Evolutionary conservation across 2,329 filamentous ascomycete genomes (phyloP).

Genomic region (Leptodontidium sp.): DNA sequence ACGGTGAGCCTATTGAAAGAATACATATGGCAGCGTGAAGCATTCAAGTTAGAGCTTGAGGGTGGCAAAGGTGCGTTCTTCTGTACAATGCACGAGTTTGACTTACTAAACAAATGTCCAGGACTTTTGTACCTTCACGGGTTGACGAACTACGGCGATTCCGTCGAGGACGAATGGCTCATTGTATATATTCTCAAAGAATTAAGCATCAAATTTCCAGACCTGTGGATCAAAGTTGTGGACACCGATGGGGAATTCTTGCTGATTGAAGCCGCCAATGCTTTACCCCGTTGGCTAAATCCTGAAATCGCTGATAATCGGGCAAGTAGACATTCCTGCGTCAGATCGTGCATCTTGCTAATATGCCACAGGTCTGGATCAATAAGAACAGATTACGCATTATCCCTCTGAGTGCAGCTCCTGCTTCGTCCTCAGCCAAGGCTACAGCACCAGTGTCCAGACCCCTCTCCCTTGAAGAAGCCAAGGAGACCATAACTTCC

Average conservation of each 20-base stretch:
- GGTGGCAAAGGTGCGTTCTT: slow-evolving; percentile 62
- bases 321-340: slow-evolving; percentile 47
- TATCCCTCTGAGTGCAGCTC: slow-evolving; percentile 63
- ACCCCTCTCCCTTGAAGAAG: slow-evolving; percentile 68
- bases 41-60: slow-evolving; percentile 70
- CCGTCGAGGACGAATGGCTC: slow-evolving; percentile 96
- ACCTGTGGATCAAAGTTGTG: slow-evolving; percentile 82
- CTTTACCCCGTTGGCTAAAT: slow-evolving; percentile 87
- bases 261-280: slow-evolving; percentile 90
- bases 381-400: slow-evolving; percentile 78
- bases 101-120: slow-evolving; percentile 37
- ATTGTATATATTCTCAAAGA: slow-evolving; percentile 89
- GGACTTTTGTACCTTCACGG: slow-evolving; percentile 74
- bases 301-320: slow-evolving; percentile 89
- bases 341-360: slow-evolving; percentile 27
- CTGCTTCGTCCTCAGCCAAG: slow-evolving; percentile 48
- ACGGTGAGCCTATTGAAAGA: slow-evolving; percentile 72
- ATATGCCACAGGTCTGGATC: slow-evolving; percentile 74
- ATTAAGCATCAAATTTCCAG: slow-evolving; percentile 74
- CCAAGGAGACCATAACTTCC: slow-evolving; percentile 66
- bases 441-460: slow-evolving; percentile 50
- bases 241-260: slow-evolving; percentile 96
- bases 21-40: slow-evolving; percentile 95
- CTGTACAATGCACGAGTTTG: slow-evolving; percentile 22
- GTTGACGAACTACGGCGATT: slow-evolving; percentile 88